Evolutionary conservation across 768 basidiomycete species (phyloP), one percentile per base, ranked within the genome.

Genomic region (Leccinum variicolor): DNA sequence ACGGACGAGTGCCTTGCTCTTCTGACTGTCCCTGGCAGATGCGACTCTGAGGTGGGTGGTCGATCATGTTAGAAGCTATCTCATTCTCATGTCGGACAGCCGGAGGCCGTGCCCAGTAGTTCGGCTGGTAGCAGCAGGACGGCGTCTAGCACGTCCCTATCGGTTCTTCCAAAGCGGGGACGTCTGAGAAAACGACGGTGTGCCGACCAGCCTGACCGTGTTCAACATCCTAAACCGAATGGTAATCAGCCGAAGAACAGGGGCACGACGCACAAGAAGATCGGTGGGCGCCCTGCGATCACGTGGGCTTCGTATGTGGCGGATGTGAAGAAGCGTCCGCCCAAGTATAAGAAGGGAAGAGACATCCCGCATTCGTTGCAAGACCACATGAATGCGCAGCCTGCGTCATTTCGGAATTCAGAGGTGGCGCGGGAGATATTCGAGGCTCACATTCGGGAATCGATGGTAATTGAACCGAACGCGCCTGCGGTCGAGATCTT

Each of bases 401-500:
- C 77, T 2, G 64, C 65, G 0, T 53, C 66, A n/a, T 77, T 74
- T 26, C 76, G 80, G 13, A 67, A 71, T 23, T 75, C 79, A 2
- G 73, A 71, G 2, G 71, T 77, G 50, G 80, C 81, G 64, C 79
- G 81, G 17, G 64, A 70, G 3, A 73, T 92, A 1, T 88, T 92
- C 57, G 80, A 87, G 64, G 79, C 82, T 3, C 79, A 79, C 59
- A 92, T 94, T 14, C 72, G 72, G 15, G 82, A 87, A 60, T 88
- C 87, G 0, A 77, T 77, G 21, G 73, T 77, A 6, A 85, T 88
- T 62, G 92, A 94, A 59, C 86, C 83, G 1, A 66, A 81, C 47
- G 86, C 89, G 2, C 91, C 90, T 0, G 74, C 73, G 6, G 89
- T 96, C 63, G 72, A 73, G 15, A 79, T 96, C 25, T 70, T 57